A percentile compares a stretch with the other conserved stretches of the same genome.
phyloP scores from a whole-genome alignment of 2,329 filamentous ascomycete genomes.

The Didymella keratinophila region DNA sequence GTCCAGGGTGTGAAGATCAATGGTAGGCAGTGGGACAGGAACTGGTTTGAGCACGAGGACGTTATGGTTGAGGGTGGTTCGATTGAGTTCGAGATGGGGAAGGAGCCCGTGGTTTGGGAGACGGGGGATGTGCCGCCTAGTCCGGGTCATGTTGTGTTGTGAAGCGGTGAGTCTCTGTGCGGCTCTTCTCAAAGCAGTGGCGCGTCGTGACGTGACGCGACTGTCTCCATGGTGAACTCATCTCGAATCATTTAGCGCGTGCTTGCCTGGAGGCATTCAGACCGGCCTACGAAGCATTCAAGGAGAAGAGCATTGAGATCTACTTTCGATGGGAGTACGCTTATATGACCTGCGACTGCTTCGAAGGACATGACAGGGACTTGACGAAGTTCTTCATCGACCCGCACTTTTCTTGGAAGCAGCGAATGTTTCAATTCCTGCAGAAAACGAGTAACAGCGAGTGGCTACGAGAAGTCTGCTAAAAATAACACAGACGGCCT shows the following conservation, averaged over 20 bases:
- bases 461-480: no score
- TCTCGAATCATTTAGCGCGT: background rate
- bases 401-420: background rate
- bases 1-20: slow-evolving; percentile 73
- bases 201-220: background rate
- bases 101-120: slow-evolving; percentile 56
- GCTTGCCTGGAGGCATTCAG: background rate
- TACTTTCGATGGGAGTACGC: background rate
- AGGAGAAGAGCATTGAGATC: background rate
- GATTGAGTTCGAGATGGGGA: slow-evolving; percentile 59
- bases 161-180: no score
- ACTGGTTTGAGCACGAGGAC: slow-evolving; percentile 72
- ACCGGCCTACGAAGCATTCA: background rate
- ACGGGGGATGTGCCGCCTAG: slow-evolving; percentile 61
- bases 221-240: background rate
- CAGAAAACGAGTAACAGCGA: no score
- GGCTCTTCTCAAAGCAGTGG: no score
- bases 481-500: background rate
- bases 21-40: slow-evolving; percentile 66
- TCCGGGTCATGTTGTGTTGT: slow-evolving; percentile 47
- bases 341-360: background rate
- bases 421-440: slow-evolving; percentile 1
- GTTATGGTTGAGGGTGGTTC: slow-evolving; percentile 58
- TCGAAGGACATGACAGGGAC: background rate
- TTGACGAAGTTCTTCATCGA: background rate